Evolutionary conservation across 1,284 basidiomycete species (phyloP), one percentile per base, ranked within the genome.

Genomic region (Stygiomarasmius scandens): DNA sequence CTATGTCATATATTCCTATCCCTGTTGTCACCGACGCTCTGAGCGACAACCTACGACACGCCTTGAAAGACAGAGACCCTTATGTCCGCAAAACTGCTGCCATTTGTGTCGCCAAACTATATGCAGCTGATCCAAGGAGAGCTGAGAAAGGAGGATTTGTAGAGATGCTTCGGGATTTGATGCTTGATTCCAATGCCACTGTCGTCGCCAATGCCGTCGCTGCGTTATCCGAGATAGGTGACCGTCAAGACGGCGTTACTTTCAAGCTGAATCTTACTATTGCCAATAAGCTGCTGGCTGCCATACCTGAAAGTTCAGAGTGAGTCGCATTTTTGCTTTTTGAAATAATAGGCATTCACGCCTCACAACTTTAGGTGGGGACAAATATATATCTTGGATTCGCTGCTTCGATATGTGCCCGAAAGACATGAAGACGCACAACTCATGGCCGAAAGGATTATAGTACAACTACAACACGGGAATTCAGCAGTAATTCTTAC

Each of bases 21-120:
- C 87, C 92, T 9, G 79, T 87, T 54, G 90, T 96, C 56, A 87
- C 87, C 16, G 86, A 92, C 55, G 85, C 91, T 0, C 80, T 97
- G 22, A 79, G 86, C 55, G 95, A 96, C 59, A 95, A 93, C 50
- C 77, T 97, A 43, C 84, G 93, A 55, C 92, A 95, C 67, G 90
- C 90, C 60, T 80, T 97, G 49, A 93, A 92, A 67, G 95, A 97
- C 69, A 80, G 88, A 16, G 95, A 97, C 69, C 91, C 95, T 9
- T 96, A 96, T 72, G 95, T 97, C n/a, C 90, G 95, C 58, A 97
- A 97, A 76, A 97, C 95, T 1, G 93, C 95, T 20, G 94, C 95
- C 0, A 95, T 96, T 43, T 95, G 90, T 64, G 95, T 97, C 10
- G 94, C 92, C 5, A 97, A 97, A 70, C 78, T 97, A 25, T 96